These are phyloP conservation scores for Xylaria venustula DNA, from an alignment of 495 filamentous ascomycete genomes.

Conservation along the genomic window DNA sequence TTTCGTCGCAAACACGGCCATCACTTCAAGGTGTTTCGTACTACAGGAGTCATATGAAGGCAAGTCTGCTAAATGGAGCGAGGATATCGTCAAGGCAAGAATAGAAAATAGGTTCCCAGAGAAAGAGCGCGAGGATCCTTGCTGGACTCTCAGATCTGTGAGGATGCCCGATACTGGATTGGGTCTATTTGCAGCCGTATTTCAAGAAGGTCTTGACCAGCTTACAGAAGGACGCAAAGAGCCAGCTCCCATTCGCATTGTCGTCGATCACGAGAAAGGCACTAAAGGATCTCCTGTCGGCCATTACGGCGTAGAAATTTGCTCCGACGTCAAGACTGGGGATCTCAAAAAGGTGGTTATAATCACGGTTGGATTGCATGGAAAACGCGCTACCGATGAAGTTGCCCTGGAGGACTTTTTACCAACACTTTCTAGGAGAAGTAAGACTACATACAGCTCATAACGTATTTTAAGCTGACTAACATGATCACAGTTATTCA, in stretches of 20 bases:
- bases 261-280: constrained; percentile 59
- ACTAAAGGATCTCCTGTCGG: constrained; percentile 59
- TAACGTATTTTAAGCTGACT: constrained; percentile 9
- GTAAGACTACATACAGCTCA: constrained; percentile 42
- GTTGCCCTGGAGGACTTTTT: constrained; percentile 66
- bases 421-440: constrained; percentile 63
- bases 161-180: constrained; percentile 58
- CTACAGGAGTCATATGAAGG: constrained; percentile 78
- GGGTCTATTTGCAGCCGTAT: constrained; percentile 70
- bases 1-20: constrained; percentile 48
- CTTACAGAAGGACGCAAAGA: constrained; percentile 55
- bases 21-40: constrained; percentile 58
- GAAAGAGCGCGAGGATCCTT: constrained; percentile 69
- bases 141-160: constrained; percentile 74
- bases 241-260: constrained; percentile 58
- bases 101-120: constrained; percentile 83
- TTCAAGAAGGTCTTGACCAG: constrained; percentile 61
- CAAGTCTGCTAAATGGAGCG: constrained; percentile 70
- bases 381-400: constrained; percentile 63
- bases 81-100: constrained; percentile 83
- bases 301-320: constrained; percentile 68
- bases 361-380: constrained; percentile 61
- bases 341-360: constrained; percentile 47
- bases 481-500: constrained; percentile 51
- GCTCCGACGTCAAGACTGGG: constrained; percentile 50